phyloP scores from a whole-genome alignment of 2,329 filamentous ascomycete species.

The Blumeria graminis region DNA sequence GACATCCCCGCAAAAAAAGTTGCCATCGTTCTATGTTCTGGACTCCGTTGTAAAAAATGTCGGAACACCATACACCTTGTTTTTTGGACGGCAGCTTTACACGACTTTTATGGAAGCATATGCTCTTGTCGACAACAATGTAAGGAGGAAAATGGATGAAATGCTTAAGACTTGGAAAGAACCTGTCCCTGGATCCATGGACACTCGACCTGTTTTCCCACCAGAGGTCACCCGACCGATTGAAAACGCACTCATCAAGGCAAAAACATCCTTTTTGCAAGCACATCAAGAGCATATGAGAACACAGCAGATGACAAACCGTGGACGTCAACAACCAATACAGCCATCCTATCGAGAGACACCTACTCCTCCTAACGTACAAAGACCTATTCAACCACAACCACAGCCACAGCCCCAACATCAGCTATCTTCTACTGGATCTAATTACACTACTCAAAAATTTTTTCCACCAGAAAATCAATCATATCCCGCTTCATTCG shows the following conservation, averaged over 20 bases:
- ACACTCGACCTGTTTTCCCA: constrained; percentile 78
- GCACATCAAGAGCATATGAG: constrained; percentile 30
- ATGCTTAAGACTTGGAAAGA: constrained; percentile 98
- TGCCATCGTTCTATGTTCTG: constrained; percentile 89
- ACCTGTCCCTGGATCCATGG: constrained; percentile 78
- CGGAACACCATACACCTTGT: constrained; percentile 87
- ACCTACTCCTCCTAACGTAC: constrained; percentile 41
- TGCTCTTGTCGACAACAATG: constrained; percentile 58
- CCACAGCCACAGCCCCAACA: constrained; percentile 16
- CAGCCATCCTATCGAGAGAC: constrained; percentile 44
- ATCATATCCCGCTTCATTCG: constrained; percentile 5
- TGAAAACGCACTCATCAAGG: constrained; percentile 81
- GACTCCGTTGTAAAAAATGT: constrained; percentile 98
- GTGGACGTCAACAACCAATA: constrained; percentile 24
- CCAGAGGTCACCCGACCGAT: constrained; percentile 72
- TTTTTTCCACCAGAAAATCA: constrained; percentile 10
- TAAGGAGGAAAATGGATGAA: constrained; percentile 80
- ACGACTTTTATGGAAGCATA: constrained; percentile 95
- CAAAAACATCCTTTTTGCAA: constrained; percentile 33
- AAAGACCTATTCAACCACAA: constrained; percentile 17
- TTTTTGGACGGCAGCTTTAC: constrained; percentile 78
- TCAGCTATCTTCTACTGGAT: constrained; percentile 13
- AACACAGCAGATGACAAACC: constrained; percentile 28
- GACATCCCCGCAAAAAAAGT: constrained; percentile 70
- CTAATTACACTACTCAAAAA: constrained; percentile 15